phyloP scores from a whole-genome alignment of 495 filamentous ascomycete species.

The Trichocladium uniseriatum region DNA sequence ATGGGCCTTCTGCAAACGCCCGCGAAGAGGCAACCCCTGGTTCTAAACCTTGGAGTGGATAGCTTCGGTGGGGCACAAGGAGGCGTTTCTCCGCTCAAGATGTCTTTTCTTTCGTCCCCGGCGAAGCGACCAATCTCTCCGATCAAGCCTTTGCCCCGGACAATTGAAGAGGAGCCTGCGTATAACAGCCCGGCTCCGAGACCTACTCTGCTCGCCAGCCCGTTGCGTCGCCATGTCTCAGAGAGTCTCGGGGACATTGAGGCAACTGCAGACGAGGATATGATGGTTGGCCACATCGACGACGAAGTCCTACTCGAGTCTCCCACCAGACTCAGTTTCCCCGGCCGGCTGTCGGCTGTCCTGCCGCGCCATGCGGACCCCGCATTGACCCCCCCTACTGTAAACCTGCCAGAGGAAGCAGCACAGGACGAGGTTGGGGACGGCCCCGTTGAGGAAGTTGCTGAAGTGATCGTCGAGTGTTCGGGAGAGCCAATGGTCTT shows the following conservation, averaged over 20 bases:
- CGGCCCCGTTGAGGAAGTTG: neutral
- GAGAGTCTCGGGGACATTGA: neutral
- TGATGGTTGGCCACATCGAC: neutral
- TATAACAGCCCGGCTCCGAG: conserved; percentile 14
- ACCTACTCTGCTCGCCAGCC: conserved; percentile 33
- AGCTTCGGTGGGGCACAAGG: neutral
- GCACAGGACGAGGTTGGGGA: neutral
- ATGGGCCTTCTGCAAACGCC: conserved; percentile 39
- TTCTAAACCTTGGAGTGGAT: conserved; percentile 21
- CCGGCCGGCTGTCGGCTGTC: conserved; percentile 43
- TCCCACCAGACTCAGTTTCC: conserved; percentile 32
- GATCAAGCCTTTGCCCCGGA: conserved; percentile 19
- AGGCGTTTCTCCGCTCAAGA: conserved; percentile 29
- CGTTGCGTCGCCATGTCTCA: conserved; percentile 21
- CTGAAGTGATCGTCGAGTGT: conserved; percentile 1
- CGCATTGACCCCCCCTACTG: conserved; percentile 22
- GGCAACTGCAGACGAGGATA: conserved; percentile 2
- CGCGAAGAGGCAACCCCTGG: conserved; percentile 38
- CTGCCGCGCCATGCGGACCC: conserved; percentile 42
- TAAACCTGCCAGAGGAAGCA: conserved; percentile 9
- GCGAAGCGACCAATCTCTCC: conserved; percentile 40
- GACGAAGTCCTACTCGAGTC: conserved; percentile 20
- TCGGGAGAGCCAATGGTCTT: conserved; percentile 25
- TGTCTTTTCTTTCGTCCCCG: conserved; percentile 38
- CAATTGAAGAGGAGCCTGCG: conserved; percentile 5